phyloP scores from a whole-genome alignment of 2,329 filamentous ascomycete genomes.

The Talaromyces sp. region DNA sequence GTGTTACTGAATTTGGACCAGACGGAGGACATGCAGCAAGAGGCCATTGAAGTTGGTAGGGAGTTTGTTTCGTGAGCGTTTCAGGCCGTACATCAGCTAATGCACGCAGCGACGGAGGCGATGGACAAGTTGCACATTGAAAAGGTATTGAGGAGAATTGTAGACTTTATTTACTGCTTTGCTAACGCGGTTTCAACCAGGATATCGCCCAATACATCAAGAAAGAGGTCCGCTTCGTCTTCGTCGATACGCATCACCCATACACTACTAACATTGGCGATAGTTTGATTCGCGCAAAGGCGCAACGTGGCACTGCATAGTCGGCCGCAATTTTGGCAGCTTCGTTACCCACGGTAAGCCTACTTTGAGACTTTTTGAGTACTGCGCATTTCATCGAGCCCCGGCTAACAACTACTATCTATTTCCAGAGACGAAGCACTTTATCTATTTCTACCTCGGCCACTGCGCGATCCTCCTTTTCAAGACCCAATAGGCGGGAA shows the following conservation, averaged over 20 bases:
- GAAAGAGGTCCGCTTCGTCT: slow-evolving; percentile 63
- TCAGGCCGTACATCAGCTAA: slow-evolving; percentile 21
- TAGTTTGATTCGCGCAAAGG: slow-evolving; percentile 97
- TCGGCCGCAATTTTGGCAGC: slow-evolving; percentile 96
- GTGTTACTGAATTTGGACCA: slow-evolving; percentile 33
- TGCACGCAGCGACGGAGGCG: slow-evolving; percentile 58
- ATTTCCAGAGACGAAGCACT: slow-evolving; percentile 88
- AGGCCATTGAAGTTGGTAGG: slow-evolving; percentile 93
- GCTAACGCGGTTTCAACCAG: slow-evolving; percentile 41
- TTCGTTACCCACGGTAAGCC: slow-evolving; percentile 91
- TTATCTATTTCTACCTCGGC: slow-evolving; percentile 99
- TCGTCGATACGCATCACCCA: slow-evolving; percentile 2
- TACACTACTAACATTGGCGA: slow-evolving; percentile 20
- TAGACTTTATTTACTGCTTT: neutral
- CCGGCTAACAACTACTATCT: neutral
- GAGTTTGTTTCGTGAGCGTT: neutral
- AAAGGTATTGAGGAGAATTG: slow-evolving; percentile 50
- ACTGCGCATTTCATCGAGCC: neutral
- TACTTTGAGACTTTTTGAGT: neutral
- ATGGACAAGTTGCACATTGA: slow-evolving; percentile 70
- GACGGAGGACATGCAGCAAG: slow-evolving; percentile 96
- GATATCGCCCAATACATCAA: slow-evolving; percentile 96
- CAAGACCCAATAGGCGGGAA: slow-evolving; percentile 75
- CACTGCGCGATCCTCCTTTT: slow-evolving; percentile 98
- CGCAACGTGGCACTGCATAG: slow-evolving; percentile 98